Evolutionary conservation across 495 filamentous ascomycete species (phyloP).

Genomic region (Trichoderma orchidacearum): DNA sequence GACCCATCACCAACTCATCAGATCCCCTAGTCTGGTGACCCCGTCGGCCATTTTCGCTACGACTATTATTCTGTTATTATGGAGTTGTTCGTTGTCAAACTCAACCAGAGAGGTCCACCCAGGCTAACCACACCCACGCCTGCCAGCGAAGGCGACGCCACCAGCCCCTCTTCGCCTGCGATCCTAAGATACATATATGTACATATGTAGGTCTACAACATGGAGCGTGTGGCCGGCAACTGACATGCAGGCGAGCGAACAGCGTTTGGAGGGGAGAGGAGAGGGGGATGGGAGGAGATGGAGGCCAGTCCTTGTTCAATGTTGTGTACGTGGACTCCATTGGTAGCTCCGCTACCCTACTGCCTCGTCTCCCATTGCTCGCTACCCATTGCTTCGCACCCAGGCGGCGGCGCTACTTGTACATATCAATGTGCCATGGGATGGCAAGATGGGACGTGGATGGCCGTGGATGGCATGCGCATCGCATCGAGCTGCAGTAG

Average conservation of each 20-base stretch:
- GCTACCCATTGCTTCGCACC: background rate
- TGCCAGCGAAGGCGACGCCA: conserved; percentile 1
- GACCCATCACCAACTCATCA: conserved; percentile 1
- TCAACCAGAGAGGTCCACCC: background rate
- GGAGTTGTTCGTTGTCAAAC: conserved; percentile 1
- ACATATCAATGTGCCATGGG: no score
- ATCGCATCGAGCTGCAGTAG: background rate
- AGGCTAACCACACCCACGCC: no score
- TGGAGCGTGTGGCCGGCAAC: conserved; percentile 1
- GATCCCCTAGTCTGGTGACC: conserved; percentile 1
- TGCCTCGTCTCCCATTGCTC: background rate
- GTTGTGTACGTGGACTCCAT: background rate
- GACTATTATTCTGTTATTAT: background rate
- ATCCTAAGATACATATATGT: background rate
- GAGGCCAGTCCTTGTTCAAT: no score
- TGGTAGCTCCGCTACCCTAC: background rate
- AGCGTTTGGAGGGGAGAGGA: background rate
- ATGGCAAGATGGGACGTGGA: background rate
- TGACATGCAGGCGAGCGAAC: background rate
- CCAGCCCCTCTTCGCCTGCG: background rate
- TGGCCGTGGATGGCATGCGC: background rate
- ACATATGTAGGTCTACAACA: no score
- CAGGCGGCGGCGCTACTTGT: no score
- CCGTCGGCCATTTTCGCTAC: conserved; percentile 1
- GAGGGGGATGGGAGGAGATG: background rate